Base-by-base conservation (phyloP, 2,329 filamentous ascomycete species). In the Ophiostoma sp. region DNA sequence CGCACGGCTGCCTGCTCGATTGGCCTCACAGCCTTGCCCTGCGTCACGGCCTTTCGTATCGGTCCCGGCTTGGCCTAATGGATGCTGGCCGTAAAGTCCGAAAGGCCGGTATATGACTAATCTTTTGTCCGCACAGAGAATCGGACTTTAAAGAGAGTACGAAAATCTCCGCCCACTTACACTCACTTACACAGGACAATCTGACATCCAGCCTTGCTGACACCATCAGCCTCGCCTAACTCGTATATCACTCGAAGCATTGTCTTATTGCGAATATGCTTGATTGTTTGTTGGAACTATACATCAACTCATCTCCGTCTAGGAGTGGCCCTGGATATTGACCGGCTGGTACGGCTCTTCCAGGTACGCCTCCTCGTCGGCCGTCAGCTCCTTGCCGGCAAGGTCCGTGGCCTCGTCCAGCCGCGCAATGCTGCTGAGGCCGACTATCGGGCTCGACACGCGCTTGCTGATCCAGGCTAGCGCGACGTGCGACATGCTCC, bases 261-360 rank as follows among this genome's bases (percentile, higher is more conserved):
- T 2, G 27, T 27, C 27, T 27, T 27, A 27, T 27, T 27, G 27
- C 2, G 27, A 27, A 27, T 27, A 27, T 27, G 27, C 27, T 27
- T 27, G 27, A 27, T 27, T 27, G 27, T 27, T 27, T 27, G 27
- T 27, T 27, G 27, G 27, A 27, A 27, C 27, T 27, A 60, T 7
- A 60, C n/a, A 42, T 64, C 38, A 44, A 36, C 14, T 27, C 27
- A 27, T 27, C 27, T 27, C 27, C 27, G 27, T 27, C 27, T 12
- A 40, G 41, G 45, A n/a, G 70, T 77, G 79, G 0, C 82, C 80
- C 11, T 74, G 65, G 36, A 84, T 77, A 38, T 76, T 72, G 79
- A 85, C 84, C 2, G 84, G 83, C 72, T 82, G 70, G 76, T 89
- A 90, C 18, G 83, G 79, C 75, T 87, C 86, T 76, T 89, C 87